These are phyloP conservation scores for Brachypodium distachyon DNA, from an alignment of 202 grass and related monocot species.

Conservation along the genomic window DNA sequence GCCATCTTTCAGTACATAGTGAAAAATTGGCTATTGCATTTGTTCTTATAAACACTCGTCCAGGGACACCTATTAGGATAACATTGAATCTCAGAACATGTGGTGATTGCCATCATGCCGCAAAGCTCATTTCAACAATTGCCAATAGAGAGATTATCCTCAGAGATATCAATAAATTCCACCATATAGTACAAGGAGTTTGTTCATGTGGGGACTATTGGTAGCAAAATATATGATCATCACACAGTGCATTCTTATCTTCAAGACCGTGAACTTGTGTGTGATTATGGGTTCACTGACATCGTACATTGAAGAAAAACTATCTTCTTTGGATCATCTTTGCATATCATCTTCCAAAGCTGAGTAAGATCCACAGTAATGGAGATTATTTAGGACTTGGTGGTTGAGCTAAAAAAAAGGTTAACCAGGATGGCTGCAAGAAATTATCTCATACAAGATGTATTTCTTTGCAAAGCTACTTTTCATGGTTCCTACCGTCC, in stretches of 20 bases:
- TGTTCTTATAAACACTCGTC: slow-evolving; percentile 59
- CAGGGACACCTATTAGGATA: slow-evolving; percentile 48
- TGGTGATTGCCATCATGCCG: slow-evolving; percentile 67
- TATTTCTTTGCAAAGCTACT: not conserved
- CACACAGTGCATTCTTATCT: not conserved
- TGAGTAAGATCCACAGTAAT: not conserved
- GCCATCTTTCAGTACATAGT: slow-evolving; percentile 66
- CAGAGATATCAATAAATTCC: slow-evolving; percentile 68
- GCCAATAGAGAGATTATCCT: slow-evolving; percentile 61
- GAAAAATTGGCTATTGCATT: slow-evolving; percentile 76
- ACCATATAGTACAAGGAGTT: slow-evolving; percentile 52
- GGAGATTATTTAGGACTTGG: not conserved
- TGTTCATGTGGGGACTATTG: slow-evolving; percentile 76
- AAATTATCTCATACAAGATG: not conserved
- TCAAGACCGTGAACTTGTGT: slow-evolving; percentile 3
- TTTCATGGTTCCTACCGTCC: not conserved
- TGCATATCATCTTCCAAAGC: not conserved
- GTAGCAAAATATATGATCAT: slow-evolving; percentile 31
- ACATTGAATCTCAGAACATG: slow-evolving; percentile 77
- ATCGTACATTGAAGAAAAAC: too few species aligned
- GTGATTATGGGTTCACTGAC: not conserved
- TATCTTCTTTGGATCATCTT: too few species aligned
- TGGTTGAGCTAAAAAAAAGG: not conserved
- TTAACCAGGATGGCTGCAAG: not conserved
- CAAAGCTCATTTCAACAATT: slow-evolving; percentile 62